Conservation (phyloP, 768 basidiomycete genomes). For the Hemileccinum rubropunctum region DNA sequence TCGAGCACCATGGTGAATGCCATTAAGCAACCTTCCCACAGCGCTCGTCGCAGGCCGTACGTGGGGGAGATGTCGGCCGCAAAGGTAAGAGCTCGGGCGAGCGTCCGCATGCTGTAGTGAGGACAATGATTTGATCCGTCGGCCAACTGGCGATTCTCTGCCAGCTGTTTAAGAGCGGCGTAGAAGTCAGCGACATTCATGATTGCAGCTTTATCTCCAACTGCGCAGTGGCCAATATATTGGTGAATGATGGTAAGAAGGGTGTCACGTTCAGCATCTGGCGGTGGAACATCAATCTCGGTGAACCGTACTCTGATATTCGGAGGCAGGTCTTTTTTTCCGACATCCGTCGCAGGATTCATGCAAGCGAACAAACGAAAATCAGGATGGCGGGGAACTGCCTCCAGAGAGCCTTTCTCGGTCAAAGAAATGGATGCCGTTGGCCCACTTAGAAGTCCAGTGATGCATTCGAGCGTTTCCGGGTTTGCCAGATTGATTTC, state of each 20-base stretch:
- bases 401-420: conserved; percentile 88
- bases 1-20: conserved; percentile 96
- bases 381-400: conserved; percentile 87
- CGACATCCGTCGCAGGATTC: conserved; percentile 99
- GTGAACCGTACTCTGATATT: conserved; percentile 91
- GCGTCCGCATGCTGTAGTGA: conserved; percentile 96
- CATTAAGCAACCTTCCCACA: conserved; percentile 98
- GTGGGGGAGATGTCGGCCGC: conserved; percentile 74
- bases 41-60: conserved; percentile 79
- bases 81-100: conserved; percentile 87
- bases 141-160: conserved; percentile 73
- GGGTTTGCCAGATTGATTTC: conserved; percentile 94
- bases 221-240: conserved; percentile 81
- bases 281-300: conserved; percentile 92
- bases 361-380: conserved; percentile 98
- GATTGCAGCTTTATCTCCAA: conserved; percentile 83
- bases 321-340: conserved; percentile 94
- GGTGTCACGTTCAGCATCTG: conserved; percentile 89
- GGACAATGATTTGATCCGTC: conserved; percentile 92
- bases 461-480: conserved; percentile 92
- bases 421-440: conserved; percentile 89
- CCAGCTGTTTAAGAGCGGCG: conserved; percentile 69
- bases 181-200: conserved; percentile 95
- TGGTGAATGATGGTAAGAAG: conserved; percentile 82
- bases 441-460: conserved; percentile 82